Conservation (phyloP, 2,329 filamentous ascomycete species). For the Trichoderma koningiopsis region DNA sequence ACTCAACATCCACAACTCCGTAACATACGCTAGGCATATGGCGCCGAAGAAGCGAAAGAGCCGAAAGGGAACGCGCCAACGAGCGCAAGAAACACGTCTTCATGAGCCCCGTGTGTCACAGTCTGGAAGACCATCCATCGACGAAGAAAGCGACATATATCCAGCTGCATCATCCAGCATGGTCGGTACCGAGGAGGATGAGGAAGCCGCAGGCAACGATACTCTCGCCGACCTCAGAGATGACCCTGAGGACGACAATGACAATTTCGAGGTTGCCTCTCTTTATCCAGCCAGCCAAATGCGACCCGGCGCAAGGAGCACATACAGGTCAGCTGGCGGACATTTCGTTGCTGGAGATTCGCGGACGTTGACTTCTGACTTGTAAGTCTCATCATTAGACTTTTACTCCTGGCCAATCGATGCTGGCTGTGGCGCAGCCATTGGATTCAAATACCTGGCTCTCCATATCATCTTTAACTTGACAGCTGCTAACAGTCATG, state of each 20-base stretch:
- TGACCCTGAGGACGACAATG: conserved; percentile 34
- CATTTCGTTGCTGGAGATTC: conserved; percentile 38
- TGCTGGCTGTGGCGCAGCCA: not conserved
- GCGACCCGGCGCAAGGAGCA: conserved; percentile 39
- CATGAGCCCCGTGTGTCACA: not conserved
- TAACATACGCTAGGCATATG: conserved; percentile 1
- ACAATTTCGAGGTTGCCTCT: conserved; percentile 42
- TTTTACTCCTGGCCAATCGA: not conserved
- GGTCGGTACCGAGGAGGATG: conserved; percentile 40
- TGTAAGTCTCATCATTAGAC: conserved; percentile 42
- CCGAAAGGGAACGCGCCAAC: conserved; percentile 5
- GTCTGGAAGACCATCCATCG: conserved; percentile 37
- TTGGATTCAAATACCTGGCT: not conserved
- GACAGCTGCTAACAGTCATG: not conserved
- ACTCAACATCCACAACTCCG: not conserved
- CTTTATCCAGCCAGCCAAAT: conserved; percentile 48
- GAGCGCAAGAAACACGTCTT: not conserved
- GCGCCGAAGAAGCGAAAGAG: conserved; percentile 11
- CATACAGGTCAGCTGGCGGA: conserved; percentile 43
- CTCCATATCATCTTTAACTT: not conserved
- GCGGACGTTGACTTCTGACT: conserved; percentile 33
- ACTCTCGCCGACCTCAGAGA: not conserved
- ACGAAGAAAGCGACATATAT: conserved; percentile 40
- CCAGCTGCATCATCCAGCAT: conserved; percentile 45
- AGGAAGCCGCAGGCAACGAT: conserved; percentile 29